Conservation (phyloP, 345 rosid species). For the Linum trigynum region DNA sequence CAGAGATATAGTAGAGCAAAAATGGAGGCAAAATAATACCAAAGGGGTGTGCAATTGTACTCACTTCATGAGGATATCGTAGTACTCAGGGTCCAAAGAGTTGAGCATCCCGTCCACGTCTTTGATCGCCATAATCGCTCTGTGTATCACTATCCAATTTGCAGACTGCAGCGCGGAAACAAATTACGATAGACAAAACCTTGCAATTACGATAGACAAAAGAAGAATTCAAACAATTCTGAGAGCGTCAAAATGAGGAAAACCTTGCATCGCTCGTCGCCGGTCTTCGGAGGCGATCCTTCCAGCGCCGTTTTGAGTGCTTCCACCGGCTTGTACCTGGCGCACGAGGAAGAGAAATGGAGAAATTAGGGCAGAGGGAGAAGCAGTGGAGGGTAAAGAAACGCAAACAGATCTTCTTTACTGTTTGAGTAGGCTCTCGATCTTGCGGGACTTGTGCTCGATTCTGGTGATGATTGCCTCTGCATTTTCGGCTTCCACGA, state of each 20-base stretch:
- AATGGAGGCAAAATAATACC: not conserved
- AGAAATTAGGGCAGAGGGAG: conserved; percentile 1
- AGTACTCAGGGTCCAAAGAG: conserved; percentile 81
- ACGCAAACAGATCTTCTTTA: conserved; percentile 9
- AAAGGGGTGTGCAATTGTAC: not conserved
- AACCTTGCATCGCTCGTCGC: conserved; percentile 93
- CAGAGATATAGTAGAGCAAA: not conserved
- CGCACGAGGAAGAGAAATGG: not conserved
- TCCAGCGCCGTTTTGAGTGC: conserved; percentile 89
- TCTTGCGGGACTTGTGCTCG: conserved; percentile 82
- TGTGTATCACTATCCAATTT: conserved; percentile 81
- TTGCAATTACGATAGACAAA: not conserved
- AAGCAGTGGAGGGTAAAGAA: not conserved
- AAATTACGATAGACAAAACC: not conserved
- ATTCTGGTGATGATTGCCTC: conserved; percentile 84
- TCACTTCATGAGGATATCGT: conserved; percentile 92
- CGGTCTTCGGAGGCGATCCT: conserved; percentile 77
- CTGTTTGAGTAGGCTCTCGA: conserved; percentile 86
- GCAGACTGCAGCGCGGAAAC: conserved; percentile 48
- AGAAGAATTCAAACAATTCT: not conserved
- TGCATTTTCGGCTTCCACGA: conserved; percentile 75
- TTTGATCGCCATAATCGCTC: conserved; percentile 86
- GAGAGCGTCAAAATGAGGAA: not conserved
- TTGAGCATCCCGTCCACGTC: conserved; percentile 74
- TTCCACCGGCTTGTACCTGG: conserved; percentile 51